phyloP scores from a whole-genome alignment of 768 basidiomycete genomes.

The Tricholoma hemisulphureum region DNA sequence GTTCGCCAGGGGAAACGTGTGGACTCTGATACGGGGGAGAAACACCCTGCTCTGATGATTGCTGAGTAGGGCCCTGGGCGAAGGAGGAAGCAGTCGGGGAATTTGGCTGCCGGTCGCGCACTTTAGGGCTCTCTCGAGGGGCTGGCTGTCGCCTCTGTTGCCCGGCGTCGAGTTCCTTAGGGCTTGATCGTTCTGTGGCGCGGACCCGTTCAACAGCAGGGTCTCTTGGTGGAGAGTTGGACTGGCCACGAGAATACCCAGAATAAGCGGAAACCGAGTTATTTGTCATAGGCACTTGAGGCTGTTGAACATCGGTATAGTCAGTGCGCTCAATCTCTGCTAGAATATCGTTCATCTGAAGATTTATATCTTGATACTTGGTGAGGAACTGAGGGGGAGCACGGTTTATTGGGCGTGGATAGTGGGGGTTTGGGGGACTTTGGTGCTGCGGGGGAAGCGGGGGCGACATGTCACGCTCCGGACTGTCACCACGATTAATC shows the following conservation, averaged over 20 bases:
- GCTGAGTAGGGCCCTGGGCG: conserved; percentile 39
- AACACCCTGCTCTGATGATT: conserved; percentile 52
- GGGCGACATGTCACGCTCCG: conserved; percentile 34
- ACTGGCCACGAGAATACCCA: conserved; percentile 27
- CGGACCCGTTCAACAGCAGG: conserved; percentile 56
- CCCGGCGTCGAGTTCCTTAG: conserved; percentile 49
- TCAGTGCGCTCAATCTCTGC: conserved; percentile 75
- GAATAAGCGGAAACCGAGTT: conserved; percentile 32
- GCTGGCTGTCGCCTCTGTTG: conserved; percentile 39
- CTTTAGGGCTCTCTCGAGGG: conserved; percentile 47
- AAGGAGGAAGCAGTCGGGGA: conserved; percentile 37
- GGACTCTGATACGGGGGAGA: conserved; percentile 52
- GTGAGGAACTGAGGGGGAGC: conserved; percentile 55
- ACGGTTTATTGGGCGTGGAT: conserved; percentile 65
- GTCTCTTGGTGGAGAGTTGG: conserved; percentile 50
- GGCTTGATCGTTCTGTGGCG: conserved; percentile 50
- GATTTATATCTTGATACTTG: conserved; percentile 50
- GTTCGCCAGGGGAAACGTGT: conserved; percentile 43
- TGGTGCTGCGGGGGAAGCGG: conserved; percentile 33
- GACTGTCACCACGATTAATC: conserved; percentile 25
- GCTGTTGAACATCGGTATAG: conserved; percentile 61
- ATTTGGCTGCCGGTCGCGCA: conserved; percentile 42
- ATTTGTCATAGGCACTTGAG: conserved; percentile 48
- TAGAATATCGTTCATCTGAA: conserved; percentile 63
- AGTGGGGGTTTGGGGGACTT: conserved; percentile 42